Conservation (phyloP, 2,329 filamentous ascomycete genomes). For the Elsinoe batatas region DNA sequence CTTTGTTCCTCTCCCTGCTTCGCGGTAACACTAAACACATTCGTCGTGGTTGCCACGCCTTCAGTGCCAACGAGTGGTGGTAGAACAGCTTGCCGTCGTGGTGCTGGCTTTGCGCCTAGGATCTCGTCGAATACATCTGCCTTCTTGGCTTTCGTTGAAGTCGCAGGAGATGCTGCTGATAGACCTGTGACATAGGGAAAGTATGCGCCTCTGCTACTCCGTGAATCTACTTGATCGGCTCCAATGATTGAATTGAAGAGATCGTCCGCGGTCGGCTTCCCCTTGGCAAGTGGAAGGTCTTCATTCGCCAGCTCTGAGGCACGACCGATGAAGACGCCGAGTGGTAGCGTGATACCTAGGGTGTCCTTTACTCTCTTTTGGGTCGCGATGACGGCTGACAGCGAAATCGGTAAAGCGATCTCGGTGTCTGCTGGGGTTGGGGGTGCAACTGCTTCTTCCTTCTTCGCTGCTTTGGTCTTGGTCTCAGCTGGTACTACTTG, state of each 20-base stretch:
- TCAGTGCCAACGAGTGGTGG: slow-evolving; percentile 20
- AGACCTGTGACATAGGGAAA: slow-evolving; percentile 60
- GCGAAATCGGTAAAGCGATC: slow-evolving; percentile 65
- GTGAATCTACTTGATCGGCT: slow-evolving; percentile 40
- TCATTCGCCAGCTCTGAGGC: slow-evolving; percentile 84
- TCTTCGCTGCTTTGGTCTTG: slow-evolving; percentile 37
- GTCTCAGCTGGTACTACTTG: slow-evolving; percentile 54
- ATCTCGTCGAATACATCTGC: slow-evolving; percentile 71
- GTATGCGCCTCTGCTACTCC: slow-evolving; percentile 52
- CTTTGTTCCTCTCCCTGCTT: slow-evolving; percentile 71
- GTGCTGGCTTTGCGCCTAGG: slow-evolving; percentile 44
- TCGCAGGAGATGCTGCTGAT: slow-evolving; percentile 28
- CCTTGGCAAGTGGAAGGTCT: slow-evolving; percentile 59
- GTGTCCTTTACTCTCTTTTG: slow-evolving; percentile 71
- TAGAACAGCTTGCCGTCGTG: slow-evolving; percentile 20
- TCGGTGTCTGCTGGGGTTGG: slow-evolving; percentile 38
- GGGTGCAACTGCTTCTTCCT: slow-evolving; percentile 32
- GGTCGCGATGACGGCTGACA: slow-evolving; percentile 66
- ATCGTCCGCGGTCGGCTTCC: slow-evolving; percentile 61
- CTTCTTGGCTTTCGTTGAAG: slow-evolving; percentile 31
- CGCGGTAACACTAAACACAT: slow-evolving; percentile 74
- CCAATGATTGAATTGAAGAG: slow-evolving; percentile 86
- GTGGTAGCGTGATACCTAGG: slow-evolving; percentile 68
- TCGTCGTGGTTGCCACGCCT: slow-evolving; percentile 43
- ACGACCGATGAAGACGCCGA: slow-evolving; percentile 77